A percentile compares a stretch with the other conserved stretches of the same genome.
phyloP scores from a whole-genome alignment of 2,329 filamentous ascomycete species.

The Chrysoporthe deuterocubensis region DNA sequence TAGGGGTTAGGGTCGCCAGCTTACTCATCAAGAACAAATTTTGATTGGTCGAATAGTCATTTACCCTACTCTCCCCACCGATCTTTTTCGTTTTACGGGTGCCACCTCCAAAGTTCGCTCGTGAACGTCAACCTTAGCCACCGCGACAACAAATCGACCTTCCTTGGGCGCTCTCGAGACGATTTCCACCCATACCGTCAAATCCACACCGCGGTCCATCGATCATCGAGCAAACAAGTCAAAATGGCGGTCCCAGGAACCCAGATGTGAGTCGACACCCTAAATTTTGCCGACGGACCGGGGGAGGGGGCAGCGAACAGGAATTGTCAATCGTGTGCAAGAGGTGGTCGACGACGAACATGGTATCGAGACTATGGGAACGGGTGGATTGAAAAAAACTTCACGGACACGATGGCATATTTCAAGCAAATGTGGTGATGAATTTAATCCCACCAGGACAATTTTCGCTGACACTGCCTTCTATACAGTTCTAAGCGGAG shows the following conservation, averaged over 20 bases:
- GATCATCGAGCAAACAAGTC: slow-evolving; percentile 42
- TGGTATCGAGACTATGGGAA: neutral
- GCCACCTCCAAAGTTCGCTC: slow-evolving; percentile 13
- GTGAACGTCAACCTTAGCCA: slow-evolving; percentile 22
- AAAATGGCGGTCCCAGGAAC: slow-evolving; percentile 65
- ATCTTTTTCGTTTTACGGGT: slow-evolving; percentile 16
- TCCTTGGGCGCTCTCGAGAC: slow-evolving; percentile 31
- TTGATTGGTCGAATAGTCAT: slow-evolving; percentile 7
- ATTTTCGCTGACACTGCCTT: slow-evolving; percentile 28
- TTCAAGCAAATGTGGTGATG: neutral
- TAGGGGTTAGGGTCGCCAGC: neutral
- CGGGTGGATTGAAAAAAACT: neutral
- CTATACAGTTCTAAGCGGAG: slow-evolving; percentile 78
- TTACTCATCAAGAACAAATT: slow-evolving; percentile 3
- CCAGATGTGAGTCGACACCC: slow-evolving; percentile 60
- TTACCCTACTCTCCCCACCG: slow-evolving; percentile 19
- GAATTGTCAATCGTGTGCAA: neutral
- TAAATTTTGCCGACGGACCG: neutral
- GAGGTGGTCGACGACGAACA: slow-evolving; percentile 8
- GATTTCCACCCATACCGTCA: slow-evolving; percentile 34
- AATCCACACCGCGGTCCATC: slow-evolving; percentile 37
- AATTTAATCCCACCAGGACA: slow-evolving; percentile 13
- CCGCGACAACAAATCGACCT: slow-evolving; percentile 24
- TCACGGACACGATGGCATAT: neutral
- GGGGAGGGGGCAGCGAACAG: neutral